Evolutionary conservation across 331 rosid genomes (phyloP), one percentile per base, ranked within the genome.

Genomic region (Phaseolus coccineus): DNA sequence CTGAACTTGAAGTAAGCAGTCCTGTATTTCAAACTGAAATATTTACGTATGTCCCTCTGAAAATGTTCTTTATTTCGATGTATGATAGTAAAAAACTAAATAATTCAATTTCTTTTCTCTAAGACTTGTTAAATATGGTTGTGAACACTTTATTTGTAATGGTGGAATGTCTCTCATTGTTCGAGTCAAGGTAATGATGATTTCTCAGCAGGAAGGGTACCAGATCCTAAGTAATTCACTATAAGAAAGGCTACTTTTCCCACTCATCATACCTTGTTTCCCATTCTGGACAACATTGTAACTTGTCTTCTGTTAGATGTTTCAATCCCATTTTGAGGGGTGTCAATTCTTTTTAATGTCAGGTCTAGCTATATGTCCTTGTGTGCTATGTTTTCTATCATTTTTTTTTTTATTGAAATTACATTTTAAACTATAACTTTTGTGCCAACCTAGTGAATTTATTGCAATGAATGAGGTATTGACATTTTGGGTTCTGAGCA

Each of bases 1-100:
- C 99, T 3, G 99, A 95, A 73, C 96, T 95, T 74, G 93, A 95
- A 91, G 99, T 95, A 81, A 93, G 94, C 69, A 76, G 16, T 53
- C 63, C 46, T 77, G 42, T 63, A 39, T 72, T 74, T 64, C 73
- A 70, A 62, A 69, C 79, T 46, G 70, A 46, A 69, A 72, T 66
- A 3, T 16, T 57, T 57, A 65, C 28, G 19, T 16, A 28, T 42
- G 37, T 10, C 35, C 61, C 52, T 55, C 10, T 22, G 11, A 25
- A 57, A 24, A 16, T 7, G 2, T 27, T 24, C 63, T 51, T 52
- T 40, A 11, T 72, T 39, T 28, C 67, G 48, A 50, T 61, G 11
- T 50, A 67, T 11, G 50, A n/a, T 71, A 44, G 14, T 44, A 44
- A 8, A 40, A 8, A 1, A 71, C 16, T 47, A 51, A 50, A 40